Base-by-base conservation (phyloP, 345 rosid genomes). In the Eutrema japonicum region DNA sequence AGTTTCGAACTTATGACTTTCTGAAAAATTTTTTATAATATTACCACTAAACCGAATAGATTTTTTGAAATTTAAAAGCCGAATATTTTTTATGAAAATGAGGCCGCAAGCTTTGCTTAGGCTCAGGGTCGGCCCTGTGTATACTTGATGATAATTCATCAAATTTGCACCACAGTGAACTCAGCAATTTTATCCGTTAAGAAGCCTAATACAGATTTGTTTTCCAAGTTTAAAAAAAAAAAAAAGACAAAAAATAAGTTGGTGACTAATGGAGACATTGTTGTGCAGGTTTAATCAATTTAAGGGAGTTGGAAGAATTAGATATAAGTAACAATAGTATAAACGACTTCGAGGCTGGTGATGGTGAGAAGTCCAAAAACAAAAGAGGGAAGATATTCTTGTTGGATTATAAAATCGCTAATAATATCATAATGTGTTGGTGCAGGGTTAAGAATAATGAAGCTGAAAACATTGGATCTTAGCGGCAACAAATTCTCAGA, bases 211-310 rank as follows among this genome's bases (percentile, higher is more conserved):
- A 11, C 4, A 52, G 0, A 10, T 27, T 29, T 27, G 8, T 11
- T 52, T 36, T 29, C 8, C 14, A 11, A 29, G n/a, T 22, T 22
- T 22, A 1, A 22, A 52, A 10, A 10, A 1, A 4, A 26, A 10
- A 51, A 4, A 2, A 26, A 10, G n/a, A 10, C 7, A 52, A 27
- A 4, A 52, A 52, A 6, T 3, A 54, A 30, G 40, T 6, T 18
- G 38, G 8, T 54, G 3, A 35, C 61, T 56, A 35, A n/a, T 4
- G 4, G n/a, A 16, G 4, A 38, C 26, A 58, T 10, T 38, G 4
- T 8, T 38, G 14, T 58, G 64, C 46, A 58, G 64, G 32, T 58
- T 37, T 58, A 10, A 58, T 16, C 46, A 18, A 18, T 58, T 16
- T 37, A 5, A 58, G 9, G 14, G 46, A 58, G 3, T 18, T 58